phyloP scores from a whole-genome alignment of 2,329 filamentous ascomycete genomes.

The Leptosphaerulina australis region DNA sequence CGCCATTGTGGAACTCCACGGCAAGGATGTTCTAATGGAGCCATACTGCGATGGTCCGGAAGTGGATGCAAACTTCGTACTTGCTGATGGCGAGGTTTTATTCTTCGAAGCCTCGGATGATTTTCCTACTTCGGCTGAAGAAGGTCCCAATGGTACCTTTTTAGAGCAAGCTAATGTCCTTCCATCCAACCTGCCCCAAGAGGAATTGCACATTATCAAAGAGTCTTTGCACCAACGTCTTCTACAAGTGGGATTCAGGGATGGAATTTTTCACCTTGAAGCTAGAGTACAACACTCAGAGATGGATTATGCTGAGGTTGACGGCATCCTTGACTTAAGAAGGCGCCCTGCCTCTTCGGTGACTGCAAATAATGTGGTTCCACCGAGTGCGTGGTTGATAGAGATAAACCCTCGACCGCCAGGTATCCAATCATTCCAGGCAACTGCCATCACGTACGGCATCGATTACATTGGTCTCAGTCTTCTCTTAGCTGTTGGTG shows the following conservation, averaged over 20 bases:
- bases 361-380: too few relatives aligned
- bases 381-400: not conserved
- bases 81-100: conserved; percentile 21
- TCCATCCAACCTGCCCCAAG: conserved; percentile 11
- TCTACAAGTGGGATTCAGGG: conserved; percentile 11
- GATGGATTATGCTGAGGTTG: too few relatives aligned
- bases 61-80: conserved; percentile 25
- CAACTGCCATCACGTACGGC: not conserved
- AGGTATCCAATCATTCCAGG: not conserved
- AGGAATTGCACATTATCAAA: conserved; percentile 9
- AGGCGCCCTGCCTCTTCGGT: too few relatives aligned
- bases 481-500: not conserved
- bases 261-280: conserved; percentile 24
- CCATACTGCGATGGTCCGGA: conserved; percentile 26
- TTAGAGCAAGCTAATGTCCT: conserved; percentile 13
- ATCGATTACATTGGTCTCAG: not conserved
- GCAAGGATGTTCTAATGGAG: conserved; percentile 35
- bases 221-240: conserved; percentile 5
- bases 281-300: too few relatives aligned
- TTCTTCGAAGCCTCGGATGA: conserved; percentile 23
- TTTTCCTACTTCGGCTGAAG: conserved; percentile 18
- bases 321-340: too few relatives aligned
- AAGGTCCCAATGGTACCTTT: conserved; percentile 11
- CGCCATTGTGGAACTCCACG: conserved; percentile 24
- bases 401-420: not conserved